Evolutionary conservation across 2,329 filamentous ascomycete genomes (phyloP).

Genomic region (Drechslerella coelobrocha): DNA sequence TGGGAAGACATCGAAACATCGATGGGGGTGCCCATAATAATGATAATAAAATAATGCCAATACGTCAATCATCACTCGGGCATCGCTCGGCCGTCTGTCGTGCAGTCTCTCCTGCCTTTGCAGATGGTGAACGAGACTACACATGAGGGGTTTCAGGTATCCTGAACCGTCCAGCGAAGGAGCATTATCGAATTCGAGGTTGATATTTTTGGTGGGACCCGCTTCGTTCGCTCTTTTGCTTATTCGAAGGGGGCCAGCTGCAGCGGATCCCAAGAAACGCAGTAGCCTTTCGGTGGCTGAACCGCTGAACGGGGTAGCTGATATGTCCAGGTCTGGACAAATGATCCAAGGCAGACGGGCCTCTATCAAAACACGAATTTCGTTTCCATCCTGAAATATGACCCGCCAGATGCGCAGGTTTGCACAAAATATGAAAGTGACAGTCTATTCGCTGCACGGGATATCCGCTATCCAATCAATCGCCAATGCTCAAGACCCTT

Average conservation of each 20-base stretch:
- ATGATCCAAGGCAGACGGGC: constrained; percentile 47
- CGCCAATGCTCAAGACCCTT: not conserved
- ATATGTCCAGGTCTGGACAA: constrained; percentile 43
- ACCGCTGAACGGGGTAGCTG: constrained; percentile 49
- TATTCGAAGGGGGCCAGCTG: constrained; percentile 24
- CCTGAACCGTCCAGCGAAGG: constrained; percentile 38
- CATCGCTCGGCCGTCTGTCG: constrained; percentile 19
- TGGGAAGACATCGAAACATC: constrained; percentile 5
- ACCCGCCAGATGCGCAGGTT: not conserved
- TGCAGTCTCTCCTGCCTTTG: constrained; percentile 5
- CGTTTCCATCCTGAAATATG: not conserved
- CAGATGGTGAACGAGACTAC: not conserved
- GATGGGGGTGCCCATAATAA: not conserved
- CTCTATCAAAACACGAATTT: constrained; percentile 11
- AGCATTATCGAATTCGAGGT: constrained; percentile 19
- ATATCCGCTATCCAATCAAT: constrained; percentile 6
- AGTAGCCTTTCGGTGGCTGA: constrained; percentile 49
- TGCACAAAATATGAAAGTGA: constrained; percentile 18
- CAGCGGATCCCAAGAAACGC: constrained; percentile 41
- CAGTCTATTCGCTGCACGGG: not conserved
- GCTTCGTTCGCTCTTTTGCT: constrained; percentile 26
- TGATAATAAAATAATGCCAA: no score
- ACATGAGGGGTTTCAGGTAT: constrained; percentile 26
- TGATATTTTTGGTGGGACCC: constrained; percentile 32
- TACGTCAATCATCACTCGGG: constrained; percentile 17